Conservation (phyloP, 169 alveolate genomes). For the Toxoplasma gondii region DNA sequence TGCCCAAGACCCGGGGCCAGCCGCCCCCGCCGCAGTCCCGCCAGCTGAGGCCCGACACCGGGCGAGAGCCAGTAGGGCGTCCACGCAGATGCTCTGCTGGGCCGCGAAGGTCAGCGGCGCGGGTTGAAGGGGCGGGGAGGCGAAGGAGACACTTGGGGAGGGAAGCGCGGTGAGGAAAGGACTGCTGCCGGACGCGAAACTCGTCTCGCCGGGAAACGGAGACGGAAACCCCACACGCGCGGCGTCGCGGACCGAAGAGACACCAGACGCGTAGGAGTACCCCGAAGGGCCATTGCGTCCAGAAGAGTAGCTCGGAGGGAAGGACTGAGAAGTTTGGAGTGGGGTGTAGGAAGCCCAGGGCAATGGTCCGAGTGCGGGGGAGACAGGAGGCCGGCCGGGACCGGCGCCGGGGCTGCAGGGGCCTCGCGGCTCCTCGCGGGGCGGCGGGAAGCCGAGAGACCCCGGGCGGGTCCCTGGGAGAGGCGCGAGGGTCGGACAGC, state of each 20-base stretch:
- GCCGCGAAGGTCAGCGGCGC: neutral
- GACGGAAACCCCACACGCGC: neutral
- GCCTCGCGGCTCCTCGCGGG: too few relatives aligned
- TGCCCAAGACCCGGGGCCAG: neutral
- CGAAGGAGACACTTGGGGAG: neutral
- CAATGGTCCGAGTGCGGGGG: neutral
- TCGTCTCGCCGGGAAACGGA: neutral
- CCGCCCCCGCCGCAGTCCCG: neutral
- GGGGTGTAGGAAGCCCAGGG: neutral
- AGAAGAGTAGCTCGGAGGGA: neutral
- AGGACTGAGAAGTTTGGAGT: neutral
- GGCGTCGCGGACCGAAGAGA: neutral
- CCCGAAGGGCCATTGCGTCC: too few relatives aligned
- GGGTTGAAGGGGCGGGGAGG: neutral
- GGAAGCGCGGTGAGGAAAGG: neutral
- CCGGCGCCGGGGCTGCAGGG: too few relatives aligned
- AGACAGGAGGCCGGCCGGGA: too few relatives aligned
- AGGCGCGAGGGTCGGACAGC: too few relatives aligned
- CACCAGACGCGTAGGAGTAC: neutral
- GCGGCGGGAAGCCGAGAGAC: too few relatives aligned
- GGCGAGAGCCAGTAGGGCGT: neutral
- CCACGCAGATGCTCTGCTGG: slow-evolving; percentile 17
- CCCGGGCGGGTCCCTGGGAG: too few relatives aligned
- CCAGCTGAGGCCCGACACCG: neutral
- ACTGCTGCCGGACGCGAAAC: neutral